Base-by-base conservation (phyloP, 1,139 yeast genomes). In the Saccharomyces hybrid region DNA sequence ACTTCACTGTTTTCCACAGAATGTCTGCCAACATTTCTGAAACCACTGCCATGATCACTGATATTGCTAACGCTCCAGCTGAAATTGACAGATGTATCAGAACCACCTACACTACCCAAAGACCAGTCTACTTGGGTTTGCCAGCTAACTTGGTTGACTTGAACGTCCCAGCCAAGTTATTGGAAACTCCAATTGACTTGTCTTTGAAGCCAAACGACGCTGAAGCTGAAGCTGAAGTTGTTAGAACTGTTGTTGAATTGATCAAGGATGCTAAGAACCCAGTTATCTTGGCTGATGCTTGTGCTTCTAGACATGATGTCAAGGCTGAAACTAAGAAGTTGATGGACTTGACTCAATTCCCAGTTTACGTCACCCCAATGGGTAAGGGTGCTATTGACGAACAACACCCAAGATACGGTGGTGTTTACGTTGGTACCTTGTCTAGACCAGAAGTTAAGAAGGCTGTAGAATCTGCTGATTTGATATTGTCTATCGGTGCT, bases 351-450 rank as follows among this genome's bases (percentile, higher is more conserved):
- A 86, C 96, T 50, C 84, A 85, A 69, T 88, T 83, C 82, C 95
- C 95, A 44, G 87, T 85, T 34, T 88, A 81, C 73, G 86, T 86
- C 54, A 88, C 96, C 52, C 96, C 96, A 61, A 87, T 88, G 95
- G 96, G 96, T 73, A 88, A 88, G 74, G 86, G 90, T 59, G 78
- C 81, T 46, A 81, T 87, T 66, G 83, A 85, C 72, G 96, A 88
- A 74, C 76, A 77, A 58, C 78, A 85, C 69, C 81, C 85, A 56
- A 77, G 91, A 70, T 88, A 82, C 71, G 93, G 90, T 61, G 96
- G 96, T 71, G 91, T 85, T 54, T 88, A 88, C 69, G 88, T 88
- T 58, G 96, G 96, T 61, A 79, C 88, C 16, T 75, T 88, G 65
- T 84, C 95, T 47, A 74, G 79, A 58, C 91, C 93, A 56, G 86